phyloP scores from a whole-genome alignment of 371 early-diverging fungal genomes.

The Choanephora cucurbitarum region DNA sequence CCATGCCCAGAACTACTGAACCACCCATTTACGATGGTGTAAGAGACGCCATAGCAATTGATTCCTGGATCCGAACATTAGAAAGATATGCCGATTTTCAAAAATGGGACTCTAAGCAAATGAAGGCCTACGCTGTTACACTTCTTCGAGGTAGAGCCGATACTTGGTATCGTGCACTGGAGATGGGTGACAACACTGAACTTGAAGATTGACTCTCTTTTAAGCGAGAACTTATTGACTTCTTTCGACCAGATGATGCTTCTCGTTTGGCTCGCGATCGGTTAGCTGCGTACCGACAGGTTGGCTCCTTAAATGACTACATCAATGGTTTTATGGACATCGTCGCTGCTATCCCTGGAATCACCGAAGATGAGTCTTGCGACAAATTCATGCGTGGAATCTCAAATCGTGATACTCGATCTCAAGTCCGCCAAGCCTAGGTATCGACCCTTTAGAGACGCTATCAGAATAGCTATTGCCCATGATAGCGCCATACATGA shows the following conservation, averaged over 20 bases:
- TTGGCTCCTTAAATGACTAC: neutral
- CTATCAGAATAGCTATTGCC: neutral
- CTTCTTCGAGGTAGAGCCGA: neutral
- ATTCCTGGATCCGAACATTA: neutral
- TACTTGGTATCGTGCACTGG: neutral
- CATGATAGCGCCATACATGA: no score
- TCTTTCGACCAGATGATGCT: constrained; percentile 6
- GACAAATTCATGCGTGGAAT: constrained; percentile 6
- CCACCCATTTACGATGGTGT: neutral
- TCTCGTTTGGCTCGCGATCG: neutral
- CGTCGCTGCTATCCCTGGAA: neutral
- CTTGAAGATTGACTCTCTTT: neutral
- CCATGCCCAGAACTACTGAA: neutral
- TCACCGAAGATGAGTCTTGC: constrained; percentile 1
- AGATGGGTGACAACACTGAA: neutral
- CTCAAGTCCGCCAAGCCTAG: neutral
- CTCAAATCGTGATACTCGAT: neutral
- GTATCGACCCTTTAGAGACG: neutral
- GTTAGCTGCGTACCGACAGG: neutral
- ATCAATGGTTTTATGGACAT: constrained; percentile 3
- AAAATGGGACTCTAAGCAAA: neutral
- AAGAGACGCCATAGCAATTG: neutral
- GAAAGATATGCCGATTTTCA: constrained; percentile 1
- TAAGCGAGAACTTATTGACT: neutral
- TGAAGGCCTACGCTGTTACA: neutral